Conservation (phyloP, 2,329 filamentous ascomycete genomes). For the Stemphylium beticola region DNA sequence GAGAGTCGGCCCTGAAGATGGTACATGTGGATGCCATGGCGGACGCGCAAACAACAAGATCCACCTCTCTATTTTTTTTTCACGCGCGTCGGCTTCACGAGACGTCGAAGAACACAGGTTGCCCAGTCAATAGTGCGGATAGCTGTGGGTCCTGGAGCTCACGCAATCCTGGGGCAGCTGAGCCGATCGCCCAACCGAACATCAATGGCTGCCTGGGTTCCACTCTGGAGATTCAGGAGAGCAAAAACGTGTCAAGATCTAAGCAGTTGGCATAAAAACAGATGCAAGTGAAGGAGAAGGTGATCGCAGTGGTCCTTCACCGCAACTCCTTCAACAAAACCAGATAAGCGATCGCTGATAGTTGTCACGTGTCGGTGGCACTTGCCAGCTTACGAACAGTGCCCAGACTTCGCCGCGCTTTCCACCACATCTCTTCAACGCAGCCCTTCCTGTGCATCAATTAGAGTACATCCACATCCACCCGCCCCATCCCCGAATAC, state of each 20-base stretch:
- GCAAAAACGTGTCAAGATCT: slow-evolving; percentile 44
- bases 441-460: slow-evolving; percentile 49
- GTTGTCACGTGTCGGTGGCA: slow-evolving; percentile 42
- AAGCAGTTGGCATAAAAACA: slow-evolving; percentile 23
- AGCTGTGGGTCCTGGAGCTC: slow-evolving; percentile 29
- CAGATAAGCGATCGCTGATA: slow-evolving; percentile 32
- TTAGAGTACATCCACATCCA: slow-evolving; percentile 47
- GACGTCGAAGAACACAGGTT: slow-evolving; percentile 1
- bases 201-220: slow-evolving; percentile 38
- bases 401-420: slow-evolving; percentile 36
- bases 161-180: slow-evolving; percentile 35
- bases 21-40: not conserved
- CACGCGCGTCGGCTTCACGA: not conserved
- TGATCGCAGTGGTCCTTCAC: slow-evolving; percentile 15
- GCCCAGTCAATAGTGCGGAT: slow-evolving; percentile 16
- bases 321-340: slow-evolving; percentile 21
- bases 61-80: not conserved
- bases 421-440: slow-evolving; percentile 46
- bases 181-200: slow-evolving; percentile 26
- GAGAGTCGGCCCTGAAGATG: not conserved
- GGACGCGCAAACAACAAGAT: not conserved
- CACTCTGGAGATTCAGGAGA: slow-evolving; percentile 21
- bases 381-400: slow-evolving; percentile 33
- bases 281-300: slow-evolving; percentile 4
- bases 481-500: slow-evolving; percentile 45